These are phyloP conservation scores for Stachybotrys chartarum DNA, from an alignment of 2,329 filamentous ascomycete species.

Conservation along the genomic window DNA sequence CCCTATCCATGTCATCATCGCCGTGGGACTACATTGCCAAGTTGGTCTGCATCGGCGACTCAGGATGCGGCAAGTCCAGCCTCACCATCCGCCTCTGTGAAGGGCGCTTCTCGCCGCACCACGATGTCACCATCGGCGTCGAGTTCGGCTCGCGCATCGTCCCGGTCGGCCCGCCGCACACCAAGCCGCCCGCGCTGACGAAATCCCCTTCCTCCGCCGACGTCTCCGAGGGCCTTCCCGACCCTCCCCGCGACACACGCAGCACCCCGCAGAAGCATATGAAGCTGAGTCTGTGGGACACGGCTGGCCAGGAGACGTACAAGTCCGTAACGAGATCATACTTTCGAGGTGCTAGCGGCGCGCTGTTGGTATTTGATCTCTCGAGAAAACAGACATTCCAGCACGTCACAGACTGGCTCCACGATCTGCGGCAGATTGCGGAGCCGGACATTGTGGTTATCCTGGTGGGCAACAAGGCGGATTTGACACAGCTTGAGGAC, in stretches of 20 bases:
- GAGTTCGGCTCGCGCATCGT: constrained; percentile 94
- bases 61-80: constrained; percentile 89
- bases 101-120: constrained; percentile 86
- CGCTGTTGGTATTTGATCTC: constrained; percentile 90
- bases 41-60: constrained; percentile 95
- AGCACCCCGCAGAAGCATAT: constrained; percentile 61
- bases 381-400: constrained; percentile 77
- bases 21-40: constrained; percentile 99
- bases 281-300: constrained; percentile 94
- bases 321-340: constrained; percentile 93
- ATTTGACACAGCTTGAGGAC: constrained; percentile 54
- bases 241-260: constrained; percentile 38
- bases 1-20: constrained; percentile 46
- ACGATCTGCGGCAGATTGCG: constrained; percentile 88
- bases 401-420: constrained; percentile 87
- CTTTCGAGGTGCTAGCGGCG: constrained; percentile 69
- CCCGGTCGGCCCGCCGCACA: constrained; percentile 76
- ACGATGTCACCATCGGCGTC: constrained; percentile 96
- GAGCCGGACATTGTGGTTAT: constrained; percentile 94
- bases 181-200: constrained; percentile 31
- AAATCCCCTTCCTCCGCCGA: constrained; percentile 10
- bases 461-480: constrained; percentile 90
- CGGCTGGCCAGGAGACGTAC: constrained; percentile 94
- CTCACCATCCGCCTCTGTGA: constrained; percentile 94
- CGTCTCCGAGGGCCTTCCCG: constrained; percentile 37